Evolutionary conservation across 2,329 filamentous ascomycete species (phyloP), one percentile per base, ranked within the genome.

Genomic region (Aureobasidium mangrovei): DNA sequence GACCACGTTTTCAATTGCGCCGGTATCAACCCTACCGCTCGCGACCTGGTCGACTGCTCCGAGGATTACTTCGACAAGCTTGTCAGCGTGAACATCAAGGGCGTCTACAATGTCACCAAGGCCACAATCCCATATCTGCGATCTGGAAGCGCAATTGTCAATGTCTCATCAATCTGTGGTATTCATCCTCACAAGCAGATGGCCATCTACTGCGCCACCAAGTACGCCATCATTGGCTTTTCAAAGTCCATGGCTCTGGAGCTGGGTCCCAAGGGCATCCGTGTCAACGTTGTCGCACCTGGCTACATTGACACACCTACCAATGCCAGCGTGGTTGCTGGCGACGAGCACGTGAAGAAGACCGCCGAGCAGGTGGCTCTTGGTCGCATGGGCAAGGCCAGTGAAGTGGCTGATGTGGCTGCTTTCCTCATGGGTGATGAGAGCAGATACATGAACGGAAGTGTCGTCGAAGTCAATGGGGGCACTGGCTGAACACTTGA

Each of bases 361-460:
- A 68, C 72, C 65, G 61, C 63, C 41, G 61, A 62, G 51, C 68
- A 68, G 53, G 69, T 72, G 59, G 69, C 70, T 36, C 58, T 74
- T 60, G 71, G 68, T 43, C 64, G 72, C 49, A 57, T 76, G 61
- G 74, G 73, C 0, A 70, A 65, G 45, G 64, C 73, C 1, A 71
- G 71, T 54, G 75, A 78, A 62, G 69, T 77, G 28, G 75, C 74
- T 31, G 73, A 76, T 65, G 72, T 76, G n/a, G 74, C 76, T 36
- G 70, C 70, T 10, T 77, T 76, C 63, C 62, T 77, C 60, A 72
- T 77, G 55, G 69, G 73, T 29, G 68, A 72, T 18, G 72, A 70
- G 49, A 66, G 65, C 32, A 63, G 67, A 56, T 77, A 76, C 66
- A 68, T 77, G 54, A 77, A 72, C 61, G 74, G 74, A 10, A 68